Base-by-base conservation (phyloP, 108 stramenopile genomes). In the Craspedostauros australis region DNA sequence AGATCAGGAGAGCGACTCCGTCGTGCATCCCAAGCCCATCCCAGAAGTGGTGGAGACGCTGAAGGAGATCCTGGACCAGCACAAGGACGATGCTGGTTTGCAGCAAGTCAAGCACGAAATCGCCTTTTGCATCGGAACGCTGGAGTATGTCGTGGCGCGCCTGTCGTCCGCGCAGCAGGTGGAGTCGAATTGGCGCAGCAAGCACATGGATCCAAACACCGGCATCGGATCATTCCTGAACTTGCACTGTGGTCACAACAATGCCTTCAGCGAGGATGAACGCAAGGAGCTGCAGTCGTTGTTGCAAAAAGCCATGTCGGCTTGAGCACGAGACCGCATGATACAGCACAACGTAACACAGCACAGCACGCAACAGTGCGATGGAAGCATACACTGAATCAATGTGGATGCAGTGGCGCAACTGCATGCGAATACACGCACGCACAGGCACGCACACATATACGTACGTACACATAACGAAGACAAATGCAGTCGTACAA, bases 241-340 rank as follows among this genome's bases (percentile, higher is more conserved):
- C 44, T 65, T 93, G 3, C 77, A 84, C 24, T 93, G 91, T 65
- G 91, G 91, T 2, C 91, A 93, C 68, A 93, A 93, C 39, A 82
- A 75, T 67, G 82, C 79, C 14, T 93, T 80, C 55, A 80, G 82
- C 4, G 42, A 44, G 4, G 69, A 63, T 25, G 91, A 93, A 53
- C 69, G 82, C 14, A 53, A 59, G 6, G 47, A 76, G 39, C 58
- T 86, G 33, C 57, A 67, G 28, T 20, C 49, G 18, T 36, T 77
- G 31, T 46, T 58, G 12, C 9, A 8, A 12, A 36, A 36, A 36
- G 34, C 34, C 11, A 12, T 12, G 34, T 9, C 11, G 9, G 12
- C 34, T 9, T 36, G 34, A 36, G 34, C n/a, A 47, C 18, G 38
- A 39, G 53, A 25, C 27, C 39, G 16, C 4, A 54, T 19, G n/a